A percentile compares a stretch with the other conserved stretches of the same genome.
Evolutionary conservation across 1,284 basidiomycete species (phyloP).

Genomic region (Laetiporus sulphureus): DNA sequence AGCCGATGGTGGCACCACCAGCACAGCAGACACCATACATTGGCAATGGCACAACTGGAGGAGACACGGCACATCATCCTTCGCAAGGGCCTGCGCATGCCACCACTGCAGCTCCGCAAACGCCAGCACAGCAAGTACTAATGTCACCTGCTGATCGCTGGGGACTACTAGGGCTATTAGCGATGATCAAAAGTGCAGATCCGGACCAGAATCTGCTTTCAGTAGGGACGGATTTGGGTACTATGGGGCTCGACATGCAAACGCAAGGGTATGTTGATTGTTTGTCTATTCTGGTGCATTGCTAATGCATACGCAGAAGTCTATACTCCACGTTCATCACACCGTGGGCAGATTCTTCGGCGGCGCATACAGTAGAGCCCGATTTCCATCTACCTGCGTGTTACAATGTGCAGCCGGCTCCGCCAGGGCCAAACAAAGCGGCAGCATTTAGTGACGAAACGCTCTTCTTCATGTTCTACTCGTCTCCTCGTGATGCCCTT

Average conservation of each 20-base stretch:
- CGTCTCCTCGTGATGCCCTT: constrained; percentile 85
- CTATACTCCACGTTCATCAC: constrained; percentile 94
- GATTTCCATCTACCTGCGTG: constrained; percentile 90
- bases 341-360: constrained; percentile 90
- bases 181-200: constrained; percentile 90
- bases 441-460: constrained; percentile 94
- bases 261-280: constrained; percentile 58
- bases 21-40: constrained; percentile 27
- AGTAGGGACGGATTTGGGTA: constrained; percentile 89
- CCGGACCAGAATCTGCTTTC: constrained; percentile 81
- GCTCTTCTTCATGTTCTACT: constrained; percentile 98
- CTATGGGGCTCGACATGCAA: constrained; percentile 89
- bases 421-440: constrained; percentile 84
- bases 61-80: constrained; percentile 23
- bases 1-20: constrained; percentile 23
- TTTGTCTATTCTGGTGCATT: constrained; percentile 9
- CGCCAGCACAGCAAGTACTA: constrained; percentile 92
- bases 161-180: constrained; percentile 85
- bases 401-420: constrained; percentile 90
- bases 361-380: constrained; percentile 80
- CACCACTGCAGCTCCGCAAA: constrained; percentile 47
- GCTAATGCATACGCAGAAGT: constrained; percentile 42
- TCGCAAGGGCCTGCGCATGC: constrained; percentile 22
- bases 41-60: constrained; percentile 27
- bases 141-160: constrained; percentile 94